These are phyloP conservation scores for Pseudogymnoascus sp. DNA, from an alignment of 2,329 filamentous ascomycete genomes.

Conservation along the genomic window DNA sequence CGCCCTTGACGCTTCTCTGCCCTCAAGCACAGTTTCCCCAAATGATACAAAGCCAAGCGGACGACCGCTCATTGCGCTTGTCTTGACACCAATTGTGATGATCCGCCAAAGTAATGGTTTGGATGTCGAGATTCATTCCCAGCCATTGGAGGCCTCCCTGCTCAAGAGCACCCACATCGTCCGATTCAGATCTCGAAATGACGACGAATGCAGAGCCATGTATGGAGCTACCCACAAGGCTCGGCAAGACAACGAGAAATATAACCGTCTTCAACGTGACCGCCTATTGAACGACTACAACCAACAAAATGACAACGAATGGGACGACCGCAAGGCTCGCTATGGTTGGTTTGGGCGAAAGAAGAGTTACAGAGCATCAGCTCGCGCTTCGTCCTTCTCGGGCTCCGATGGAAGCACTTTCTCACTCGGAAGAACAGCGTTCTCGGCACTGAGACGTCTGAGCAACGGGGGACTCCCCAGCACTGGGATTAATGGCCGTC, in stretches of 20 bases:
- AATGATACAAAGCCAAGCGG: slow-evolving; percentile 20
- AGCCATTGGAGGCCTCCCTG: slow-evolving; percentile 63
- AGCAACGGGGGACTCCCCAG: slow-evolving; percentile 70
- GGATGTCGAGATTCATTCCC: slow-evolving; percentile 89
- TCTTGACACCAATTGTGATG: slow-evolving; percentile 84
- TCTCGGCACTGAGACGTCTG: slow-evolving; percentile 68
- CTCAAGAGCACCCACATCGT: slow-evolving; percentile 60
- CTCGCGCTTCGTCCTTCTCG: slow-evolving; percentile 44
- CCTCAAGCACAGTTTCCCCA: slow-evolving; percentile 16
- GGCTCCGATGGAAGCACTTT: slow-evolving; percentile 68
- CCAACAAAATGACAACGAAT: slow-evolving; percentile 36
- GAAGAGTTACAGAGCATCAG: slow-evolving; percentile 56
- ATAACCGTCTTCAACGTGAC: slow-evolving; percentile 59
- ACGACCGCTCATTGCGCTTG: slow-evolving; percentile 56
- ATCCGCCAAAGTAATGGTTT: slow-evolving; percentile 85
- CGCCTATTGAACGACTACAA: slow-evolving; percentile 66
- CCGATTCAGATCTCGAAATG: slow-evolving; percentile 76
- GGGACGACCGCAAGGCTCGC: slow-evolving; percentile 35
- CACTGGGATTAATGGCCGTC: slow-evolving; percentile 35
- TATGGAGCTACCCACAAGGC: slow-evolving; percentile 83
- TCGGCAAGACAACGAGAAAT: slow-evolving; percentile 86
- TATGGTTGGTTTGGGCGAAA: slow-evolving; percentile 52
- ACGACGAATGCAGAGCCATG: slow-evolving; percentile 69
- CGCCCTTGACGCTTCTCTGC: slow-evolving; percentile 31
- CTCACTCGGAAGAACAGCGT: slow-evolving; percentile 65